Percentiles rank a stretch among this genome's conserved stretches.
Evolutionary conservation across 2,329 filamentous ascomycete species (phyloP).

Genomic region (Ophiostoma sp.): DNA sequence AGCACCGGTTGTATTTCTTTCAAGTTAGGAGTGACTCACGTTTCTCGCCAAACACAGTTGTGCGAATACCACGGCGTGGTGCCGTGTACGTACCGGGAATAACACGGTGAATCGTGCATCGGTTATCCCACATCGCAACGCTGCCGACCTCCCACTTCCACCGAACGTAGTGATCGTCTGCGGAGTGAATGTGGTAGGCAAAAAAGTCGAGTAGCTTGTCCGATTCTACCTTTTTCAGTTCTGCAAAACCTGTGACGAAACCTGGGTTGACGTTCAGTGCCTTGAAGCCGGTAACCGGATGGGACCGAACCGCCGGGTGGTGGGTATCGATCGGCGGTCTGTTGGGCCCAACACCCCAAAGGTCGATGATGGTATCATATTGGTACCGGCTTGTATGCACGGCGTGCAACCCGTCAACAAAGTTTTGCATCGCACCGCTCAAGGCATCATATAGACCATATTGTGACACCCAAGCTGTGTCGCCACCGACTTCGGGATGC

Average conservation of each 20-base stretch:
- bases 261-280: neutral
- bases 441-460: slow-evolving; percentile 44
- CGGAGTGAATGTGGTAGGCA: slow-evolving; percentile 42
- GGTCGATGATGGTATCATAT: slow-evolving; percentile 44
- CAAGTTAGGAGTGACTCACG: neutral
- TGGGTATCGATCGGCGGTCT: slow-evolving; percentile 43
- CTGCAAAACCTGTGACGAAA: slow-evolving; percentile 39
- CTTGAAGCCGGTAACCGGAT: neutral
- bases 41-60: neutral
- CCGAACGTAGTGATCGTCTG: slow-evolving; percentile 45
- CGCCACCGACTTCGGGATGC: slow-evolving; percentile 43
- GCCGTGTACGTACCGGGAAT: slow-evolving; percentile 39
- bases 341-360: slow-evolving; percentile 39
- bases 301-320: slow-evolving; percentile 24
- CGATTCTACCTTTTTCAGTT: slow-evolving; percentile 45
- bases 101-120: slow-evolving; percentile 38
- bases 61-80: slow-evolving; percentile 35
- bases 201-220: slow-evolving; percentile 45
- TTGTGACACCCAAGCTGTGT: slow-evolving; percentile 45
- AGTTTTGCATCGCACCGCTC: slow-evolving; percentile 39
- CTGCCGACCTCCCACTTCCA: slow-evolving; percentile 47
- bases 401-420: slow-evolving; percentile 41
- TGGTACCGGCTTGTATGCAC: slow-evolving; percentile 43
- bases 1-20: neutral
- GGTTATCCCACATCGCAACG: slow-evolving; percentile 49